phyloP scores from a whole-genome alignment of 1,284 basidiomycete genomes.

The Melampsora occidentalis region DNA sequence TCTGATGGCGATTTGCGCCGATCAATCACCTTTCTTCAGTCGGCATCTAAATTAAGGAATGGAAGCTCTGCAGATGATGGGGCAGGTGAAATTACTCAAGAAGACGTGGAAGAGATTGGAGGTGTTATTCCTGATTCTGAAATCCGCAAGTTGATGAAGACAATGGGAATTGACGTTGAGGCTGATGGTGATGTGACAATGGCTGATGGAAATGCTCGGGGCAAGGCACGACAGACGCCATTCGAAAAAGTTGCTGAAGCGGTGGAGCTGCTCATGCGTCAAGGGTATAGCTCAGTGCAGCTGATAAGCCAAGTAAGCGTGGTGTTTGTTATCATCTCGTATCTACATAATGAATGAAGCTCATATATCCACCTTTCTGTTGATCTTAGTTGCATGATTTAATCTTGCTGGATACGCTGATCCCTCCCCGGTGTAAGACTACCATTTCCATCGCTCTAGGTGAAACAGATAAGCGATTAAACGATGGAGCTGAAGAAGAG shows the following conservation, averaged over 20 bases:
- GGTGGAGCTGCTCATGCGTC: slow-evolving; percentile 72
- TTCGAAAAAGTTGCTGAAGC: slow-evolving; percentile 72
- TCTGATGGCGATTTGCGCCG: slow-evolving; percentile 92
- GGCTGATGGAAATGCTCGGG: slow-evolving; percentile 53
- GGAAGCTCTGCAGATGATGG: neutral
- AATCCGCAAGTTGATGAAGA: slow-evolving; percentile 67
- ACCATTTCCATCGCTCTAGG: slow-evolving; percentile 79
- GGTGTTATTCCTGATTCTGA: slow-evolving; percentile 81
- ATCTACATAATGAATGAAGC: neutral
- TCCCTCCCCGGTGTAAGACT: slow-evolving; percentile 78
- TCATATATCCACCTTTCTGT: slow-evolving; percentile 33
- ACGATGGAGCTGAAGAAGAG: slow-evolving; percentile 97
- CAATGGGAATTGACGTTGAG: slow-evolving; percentile 69
- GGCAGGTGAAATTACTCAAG: slow-evolving; percentile 66
- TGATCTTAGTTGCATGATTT: slow-evolving; percentile 77
- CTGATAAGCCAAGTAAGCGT: slow-evolving; percentile 74
- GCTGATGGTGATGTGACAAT: slow-evolving; percentile 60
- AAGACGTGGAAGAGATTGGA: slow-evolving; percentile 86
- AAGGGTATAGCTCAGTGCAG: slow-evolving; percentile 91
- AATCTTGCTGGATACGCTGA: slow-evolving; percentile 73
- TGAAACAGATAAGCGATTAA: slow-evolving; percentile 91
- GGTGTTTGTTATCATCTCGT: slow-evolving; percentile 9
- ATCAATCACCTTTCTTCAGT: slow-evolving; percentile 98
- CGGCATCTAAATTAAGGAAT: slow-evolving; percentile 72
- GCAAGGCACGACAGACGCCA: slow-evolving; percentile 53